Base-by-base conservation (phyloP, 2,329 filamentous ascomycete genomes). In the Monosporascus ibericus region DNA sequence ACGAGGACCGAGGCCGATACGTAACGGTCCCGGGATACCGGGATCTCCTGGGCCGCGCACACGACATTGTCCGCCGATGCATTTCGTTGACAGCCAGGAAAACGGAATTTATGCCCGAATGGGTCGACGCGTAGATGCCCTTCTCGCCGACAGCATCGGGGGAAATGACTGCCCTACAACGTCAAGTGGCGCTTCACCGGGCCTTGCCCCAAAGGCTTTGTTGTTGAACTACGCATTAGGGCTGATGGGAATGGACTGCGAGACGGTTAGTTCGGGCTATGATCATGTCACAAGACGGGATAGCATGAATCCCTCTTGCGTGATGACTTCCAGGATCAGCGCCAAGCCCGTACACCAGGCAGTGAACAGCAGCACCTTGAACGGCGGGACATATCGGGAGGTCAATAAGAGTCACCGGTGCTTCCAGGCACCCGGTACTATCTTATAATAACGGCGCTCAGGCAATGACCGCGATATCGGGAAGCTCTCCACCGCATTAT, bases 151-250 rank as follows among this genome's bases (percentile, higher is more conserved):
- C 47, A 17, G 57, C 54, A 2, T 68, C 65, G 14, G 63, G 6
- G 74, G 73, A 52, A 72, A 77, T 0, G 74, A 74, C 48, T 75
- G 68, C 42, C 70, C 69, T 3, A 70, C 56, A 2, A 53, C 57
- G 50, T 78, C 73, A 52, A 78, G 75, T n/a, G 70, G 64, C 1
- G 75, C 71, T 57, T 77, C 73, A 2, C 73, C 73, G 0, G 75
- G 70, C 14, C 65, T 64, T 0, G 67, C 66, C 3, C 73, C 73
- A 53, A 78, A 77, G 1, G 65, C 75, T 51, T 75, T 75, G 59
- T 78, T 77, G 63, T 78, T 76, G 63, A 72, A 74, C 42, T 68
- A 67, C 0, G 61, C 18, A 0, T 63, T 60, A 22, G 77, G 58
- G 14, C 70, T 61, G 2, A 72, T 44, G 1, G 60, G 62, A 7